Evolutionary conservation across 805 yeast species (phyloP).

Genomic region (Ogataea neopini): DNA sequence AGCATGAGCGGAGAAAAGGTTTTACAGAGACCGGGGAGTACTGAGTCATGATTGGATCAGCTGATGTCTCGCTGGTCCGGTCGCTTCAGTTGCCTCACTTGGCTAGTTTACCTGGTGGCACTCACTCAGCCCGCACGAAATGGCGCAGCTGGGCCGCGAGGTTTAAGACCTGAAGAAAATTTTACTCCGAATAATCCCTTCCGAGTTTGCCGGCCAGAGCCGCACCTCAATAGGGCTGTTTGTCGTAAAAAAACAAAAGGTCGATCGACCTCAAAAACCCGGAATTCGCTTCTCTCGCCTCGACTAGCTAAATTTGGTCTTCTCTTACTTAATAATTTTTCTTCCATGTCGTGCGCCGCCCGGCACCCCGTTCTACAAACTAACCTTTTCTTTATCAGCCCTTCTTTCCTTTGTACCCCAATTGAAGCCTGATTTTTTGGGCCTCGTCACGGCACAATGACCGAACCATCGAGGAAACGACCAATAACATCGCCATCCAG

Average conservation of each 20-base stretch:
- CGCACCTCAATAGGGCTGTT: neutral
- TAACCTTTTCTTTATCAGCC: neutral
- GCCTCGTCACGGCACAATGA: neutral
- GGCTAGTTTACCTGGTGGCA: no score
- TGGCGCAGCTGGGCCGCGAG: neutral
- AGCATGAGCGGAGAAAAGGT: no score
- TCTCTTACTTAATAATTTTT: no score
- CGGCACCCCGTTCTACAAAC: neutral
- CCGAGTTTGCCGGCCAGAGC: neutral
- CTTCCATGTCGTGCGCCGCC: neutral
- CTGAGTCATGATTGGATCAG: no score
- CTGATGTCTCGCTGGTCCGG: no score
- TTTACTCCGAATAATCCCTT: neutral
- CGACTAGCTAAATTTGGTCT: no score
- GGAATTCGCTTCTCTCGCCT: no score
- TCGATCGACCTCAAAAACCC: slow-evolving; percentile 1
- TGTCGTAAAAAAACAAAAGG: no score
- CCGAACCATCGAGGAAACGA: slow-evolving; percentile 9
- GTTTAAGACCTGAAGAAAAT: neutral
- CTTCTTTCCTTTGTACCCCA: neutral
- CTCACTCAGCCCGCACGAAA: neutral
- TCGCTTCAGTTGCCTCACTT: no score
- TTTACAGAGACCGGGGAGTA: no score
- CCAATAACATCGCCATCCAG: neutral
- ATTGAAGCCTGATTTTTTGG: neutral